A percentile compares a stretch with the other conserved stretches of the same genome.
These are phyloP conservation scores for Candida loeiensis DNA, from an alignment of 805 yeast genomes.

Conservation along the genomic window DNA sequence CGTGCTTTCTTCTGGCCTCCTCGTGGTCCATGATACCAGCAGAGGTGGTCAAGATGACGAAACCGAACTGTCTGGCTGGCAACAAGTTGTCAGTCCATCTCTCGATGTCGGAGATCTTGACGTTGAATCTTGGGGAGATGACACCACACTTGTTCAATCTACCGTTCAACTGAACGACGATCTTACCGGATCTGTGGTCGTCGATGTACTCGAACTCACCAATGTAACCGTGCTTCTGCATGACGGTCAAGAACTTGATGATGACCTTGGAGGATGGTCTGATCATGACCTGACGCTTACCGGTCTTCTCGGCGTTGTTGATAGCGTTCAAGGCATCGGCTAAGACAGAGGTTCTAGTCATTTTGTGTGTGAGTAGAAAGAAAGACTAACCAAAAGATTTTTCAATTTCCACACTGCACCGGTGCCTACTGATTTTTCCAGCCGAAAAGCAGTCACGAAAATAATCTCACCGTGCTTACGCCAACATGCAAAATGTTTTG, in stretches of 20 bases:
- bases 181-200: conserved; percentile 38
- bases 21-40: conserved; percentile 99
- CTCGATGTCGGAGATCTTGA: conserved; percentile 91
- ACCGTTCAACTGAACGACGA: conserved; percentile 33
- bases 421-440: neutral
- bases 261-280: conserved; percentile 36
- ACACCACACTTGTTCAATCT: conserved; percentile 96
- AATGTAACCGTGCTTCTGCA: conserved; percentile 36
- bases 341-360: conserved; percentile 36
- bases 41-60: conserved; percentile 95
- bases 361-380: conserved; percentile 12
- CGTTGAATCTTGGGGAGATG: conserved; percentile 97
- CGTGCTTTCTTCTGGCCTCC: conserved; percentile 99
- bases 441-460: conserved; percentile 10
- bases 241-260: conserved; percentile 29
- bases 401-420: neutral
- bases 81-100: conserved; percentile 98
- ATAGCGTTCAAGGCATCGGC: conserved; percentile 36
- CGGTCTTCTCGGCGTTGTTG: conserved; percentile 37
- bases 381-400: conserved; percentile 6
- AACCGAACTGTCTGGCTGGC: conserved; percentile 99
- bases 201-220: conserved; percentile 36
- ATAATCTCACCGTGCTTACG: neutral
- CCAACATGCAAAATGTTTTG: conserved; percentile 2
- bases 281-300: conserved; percentile 35